A percentile compares a stretch with the other conserved stretches of the same genome.
Conservation (phyloP, 2,329 filamentous ascomycete genomes). For the Tolypocladium guangdongense region DNA sequence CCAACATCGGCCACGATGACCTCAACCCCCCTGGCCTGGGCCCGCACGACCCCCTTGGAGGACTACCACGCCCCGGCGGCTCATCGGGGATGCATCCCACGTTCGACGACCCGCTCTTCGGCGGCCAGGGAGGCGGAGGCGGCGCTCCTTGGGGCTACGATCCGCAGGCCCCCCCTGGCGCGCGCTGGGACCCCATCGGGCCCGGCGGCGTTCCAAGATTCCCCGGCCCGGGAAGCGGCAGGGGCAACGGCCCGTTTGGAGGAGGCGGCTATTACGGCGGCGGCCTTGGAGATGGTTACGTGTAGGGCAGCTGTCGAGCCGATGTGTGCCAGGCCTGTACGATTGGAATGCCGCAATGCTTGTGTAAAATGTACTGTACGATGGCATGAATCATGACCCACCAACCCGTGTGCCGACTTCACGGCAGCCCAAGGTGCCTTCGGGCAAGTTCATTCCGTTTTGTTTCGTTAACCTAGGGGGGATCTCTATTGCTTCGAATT, state of each 20-base stretch:
- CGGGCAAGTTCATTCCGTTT: background rate
- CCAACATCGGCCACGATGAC: conserved; percentile 74
- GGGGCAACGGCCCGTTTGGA: conserved; percentile 26
- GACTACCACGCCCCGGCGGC: conserved; percentile 45
- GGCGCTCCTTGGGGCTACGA: conserved; percentile 34
- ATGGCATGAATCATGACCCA: background rate
- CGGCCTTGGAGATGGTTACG: conserved; percentile 21
- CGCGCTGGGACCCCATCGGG: conserved; percentile 81
- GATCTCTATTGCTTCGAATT: background rate
- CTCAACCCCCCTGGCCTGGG: conserved; percentile 79
- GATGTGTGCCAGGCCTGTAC: background rate
- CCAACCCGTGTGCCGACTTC: background rate
- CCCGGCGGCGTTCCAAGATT: conserved; percentile 47
- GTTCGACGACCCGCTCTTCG: conserved; percentile 82
- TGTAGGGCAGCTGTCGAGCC: conserved; percentile 9
- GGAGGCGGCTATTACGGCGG: conserved; percentile 18
- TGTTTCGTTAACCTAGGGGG: background rate
- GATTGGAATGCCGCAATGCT: background rate
- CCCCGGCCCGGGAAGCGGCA: conserved; percentile 30
- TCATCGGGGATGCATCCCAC: conserved; percentile 90
- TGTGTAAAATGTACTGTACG: background rate
- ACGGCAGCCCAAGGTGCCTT: background rate
- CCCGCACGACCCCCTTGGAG: conserved; percentile 71
- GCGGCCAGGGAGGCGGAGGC: conserved; percentile 36
- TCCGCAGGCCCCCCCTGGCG: conserved; percentile 71